Conservation (phyloP, 2,329 filamentous ascomycete species). For the Lizonia empirigonia region DNA sequence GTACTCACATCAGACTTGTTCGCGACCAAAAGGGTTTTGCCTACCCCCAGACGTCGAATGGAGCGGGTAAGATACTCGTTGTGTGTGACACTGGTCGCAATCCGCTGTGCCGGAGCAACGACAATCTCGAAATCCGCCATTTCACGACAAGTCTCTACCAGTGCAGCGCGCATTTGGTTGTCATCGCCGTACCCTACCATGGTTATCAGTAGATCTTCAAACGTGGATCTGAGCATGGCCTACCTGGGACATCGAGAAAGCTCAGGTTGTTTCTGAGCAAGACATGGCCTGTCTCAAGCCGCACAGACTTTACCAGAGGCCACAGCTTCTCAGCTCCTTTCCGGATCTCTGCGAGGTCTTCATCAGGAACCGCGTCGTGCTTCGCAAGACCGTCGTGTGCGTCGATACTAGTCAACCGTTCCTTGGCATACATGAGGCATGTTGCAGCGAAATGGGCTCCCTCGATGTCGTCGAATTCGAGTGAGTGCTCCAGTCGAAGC, state of each 20-base stretch:
- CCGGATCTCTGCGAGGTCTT: background rate
- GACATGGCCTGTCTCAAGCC: slow-evolving; percentile 16
- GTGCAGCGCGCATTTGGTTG: slow-evolving; percentile 18
- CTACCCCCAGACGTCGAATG: slow-evolving; percentile 3
- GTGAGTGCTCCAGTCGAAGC: background rate
- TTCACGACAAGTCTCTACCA: slow-evolving; percentile 16
- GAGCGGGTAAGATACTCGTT: slow-evolving; percentile 14
- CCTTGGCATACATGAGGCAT: background rate
- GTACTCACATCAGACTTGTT: slow-evolving; percentile 21
- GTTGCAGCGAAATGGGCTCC: background rate
- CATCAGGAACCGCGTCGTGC: slow-evolving; percentile 7
- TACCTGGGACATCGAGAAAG: slow-evolving; percentile 23
- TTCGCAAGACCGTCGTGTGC: background rate
- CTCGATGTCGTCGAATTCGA: slow-evolving; percentile 5
- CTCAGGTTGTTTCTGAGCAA: slow-evolving; percentile 12
- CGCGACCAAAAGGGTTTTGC: slow-evolving; percentile 16
- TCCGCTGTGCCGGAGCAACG: slow-evolving; percentile 7
- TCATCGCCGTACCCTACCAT: slow-evolving; percentile 20
- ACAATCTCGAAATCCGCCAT: slow-evolving; percentile 23
- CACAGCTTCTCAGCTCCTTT: slow-evolving; percentile 1
- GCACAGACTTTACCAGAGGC: slow-evolving; percentile 17
- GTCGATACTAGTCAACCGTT: background rate
- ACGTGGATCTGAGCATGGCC: background rate
- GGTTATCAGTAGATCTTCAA: background rate
- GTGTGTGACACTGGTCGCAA: slow-evolving; percentile 4